Percentiles rank a stretch among this genome's conserved stretches.
These are phyloP conservation scores for Cryphonectria parasitica DNA, from an alignment of 2,329 filamentous ascomycete species.

Conservation along the genomic window DNA sequence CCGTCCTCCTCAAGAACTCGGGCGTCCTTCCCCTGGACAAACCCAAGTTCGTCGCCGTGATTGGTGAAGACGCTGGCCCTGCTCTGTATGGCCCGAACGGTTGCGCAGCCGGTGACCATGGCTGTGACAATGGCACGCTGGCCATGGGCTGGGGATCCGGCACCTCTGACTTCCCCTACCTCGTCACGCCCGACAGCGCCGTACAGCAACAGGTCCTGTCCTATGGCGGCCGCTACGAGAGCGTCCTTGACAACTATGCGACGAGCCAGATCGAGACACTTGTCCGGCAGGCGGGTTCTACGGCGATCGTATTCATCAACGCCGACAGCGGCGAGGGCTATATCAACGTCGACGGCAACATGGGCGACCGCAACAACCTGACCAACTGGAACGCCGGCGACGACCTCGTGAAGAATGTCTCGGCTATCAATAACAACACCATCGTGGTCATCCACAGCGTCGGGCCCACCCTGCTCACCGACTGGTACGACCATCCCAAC, in stretches of 20 bases:
- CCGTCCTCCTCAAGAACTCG: conserved; percentile 86
- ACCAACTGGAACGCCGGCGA: conserved; percentile 88
- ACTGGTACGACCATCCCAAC: conserved; percentile 77
- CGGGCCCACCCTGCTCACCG: conserved; percentile 76
- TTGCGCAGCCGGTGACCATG: conserved; percentile 64
- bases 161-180: conserved; percentile 73
- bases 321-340: conserved; percentile 85
- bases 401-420: conserved; percentile 77
- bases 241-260: conserved; percentile 68
- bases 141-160: conserved; percentile 83
- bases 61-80: conserved; percentile 82
- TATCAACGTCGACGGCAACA: conserved; percentile 80
- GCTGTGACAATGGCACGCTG: conserved; percentile 63
- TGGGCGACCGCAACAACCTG: conserved; percentile 89
- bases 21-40: conserved; percentile 76
- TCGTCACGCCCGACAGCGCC: conserved; percentile 74
- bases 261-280: conserved; percentile 64
- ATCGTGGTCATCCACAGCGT: conserved; percentile 89
- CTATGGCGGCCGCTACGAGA: conserved; percentile 65
- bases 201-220: conserved; percentile 65
- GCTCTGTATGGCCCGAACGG: conserved; percentile 78
- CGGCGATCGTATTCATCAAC: conserved; percentile 88
- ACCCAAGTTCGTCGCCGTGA: conserved; percentile 74
- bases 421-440: conserved; percentile 80
- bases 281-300: conserved; percentile 64